Percentiles rank a stretch among this genome's conserved stretches.
Evolutionary conservation across 1,284 basidiomycete genomes (phyloP).

Genomic region (Rhodotorula sp.): DNA sequence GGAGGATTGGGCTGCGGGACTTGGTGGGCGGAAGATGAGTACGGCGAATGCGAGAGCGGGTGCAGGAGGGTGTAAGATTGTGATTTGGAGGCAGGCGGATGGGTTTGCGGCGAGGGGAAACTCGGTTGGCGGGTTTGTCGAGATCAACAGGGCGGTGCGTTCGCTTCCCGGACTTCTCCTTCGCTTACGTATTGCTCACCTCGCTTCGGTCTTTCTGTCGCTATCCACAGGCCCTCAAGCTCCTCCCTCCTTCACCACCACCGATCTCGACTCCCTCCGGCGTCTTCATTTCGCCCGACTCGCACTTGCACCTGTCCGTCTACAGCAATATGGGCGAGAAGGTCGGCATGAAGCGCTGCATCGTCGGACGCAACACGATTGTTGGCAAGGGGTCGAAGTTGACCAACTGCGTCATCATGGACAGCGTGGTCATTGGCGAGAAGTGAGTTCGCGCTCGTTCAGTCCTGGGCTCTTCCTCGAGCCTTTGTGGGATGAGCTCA

Average conservation of each 20-base stretch:
- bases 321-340: constrained; percentile 80
- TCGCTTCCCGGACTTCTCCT: not conserved
- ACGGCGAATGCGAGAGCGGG: constrained; percentile 9
- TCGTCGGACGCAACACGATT: constrained; percentile 81
- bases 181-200: not conserved
- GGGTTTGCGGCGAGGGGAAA: constrained; percentile 40
- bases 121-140: constrained; percentile 38
- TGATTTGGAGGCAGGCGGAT: constrained; percentile 35
- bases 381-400: constrained; percentile 86
- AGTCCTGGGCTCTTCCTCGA: not conserved
- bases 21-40: constrained; percentile 2
- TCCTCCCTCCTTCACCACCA: constrained; percentile 26
- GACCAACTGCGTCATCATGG: constrained; percentile 80
- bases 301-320: constrained; percentile 64
- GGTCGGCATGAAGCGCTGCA: constrained; percentile 78
- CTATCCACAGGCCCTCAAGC: constrained; percentile 22
- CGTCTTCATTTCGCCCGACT: constrained; percentile 67
- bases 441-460: constrained; percentile 58
- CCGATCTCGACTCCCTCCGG: constrained; percentile 32
- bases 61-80: constrained; percentile 36
- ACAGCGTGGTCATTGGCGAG: constrained; percentile 82
- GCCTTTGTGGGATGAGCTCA: not conserved
- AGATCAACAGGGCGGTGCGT: constrained; percentile 39
- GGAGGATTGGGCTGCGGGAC: not conserved
- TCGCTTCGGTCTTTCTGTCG: not conserved